Evolutionary conservation across 768 basidiomycete species (phyloP).

Genomic region (Phallus indusiatus): DNA sequence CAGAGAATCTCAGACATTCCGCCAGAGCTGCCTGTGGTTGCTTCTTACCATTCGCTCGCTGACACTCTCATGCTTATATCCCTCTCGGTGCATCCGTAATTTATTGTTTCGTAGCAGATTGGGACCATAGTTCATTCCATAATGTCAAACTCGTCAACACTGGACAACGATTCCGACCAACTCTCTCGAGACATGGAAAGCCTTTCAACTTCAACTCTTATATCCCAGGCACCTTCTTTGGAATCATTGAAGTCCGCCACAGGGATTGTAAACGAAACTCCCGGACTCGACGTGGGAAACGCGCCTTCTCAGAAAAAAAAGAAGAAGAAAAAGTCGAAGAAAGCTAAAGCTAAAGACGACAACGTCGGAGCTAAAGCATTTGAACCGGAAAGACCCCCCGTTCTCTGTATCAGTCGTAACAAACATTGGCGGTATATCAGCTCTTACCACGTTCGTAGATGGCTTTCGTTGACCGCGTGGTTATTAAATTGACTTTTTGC

Average conservation of each 20-base stretch:
- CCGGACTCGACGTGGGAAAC: background rate
- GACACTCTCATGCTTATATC: too few species aligned
- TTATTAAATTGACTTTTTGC: background rate
- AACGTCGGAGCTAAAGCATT: conserved; percentile 23
- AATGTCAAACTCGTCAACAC: too few species aligned
- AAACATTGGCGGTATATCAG: conserved; percentile 94
- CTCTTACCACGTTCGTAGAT: conserved; percentile 69
- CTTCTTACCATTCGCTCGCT: too few species aligned
- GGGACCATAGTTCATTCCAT: too few species aligned
- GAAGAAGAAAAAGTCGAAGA: conserved; percentile 49
- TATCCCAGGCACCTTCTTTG: background rate
- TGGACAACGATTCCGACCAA: too few species aligned
- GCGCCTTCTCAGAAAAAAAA: conserved; percentile 23
- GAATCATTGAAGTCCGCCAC: background rate
- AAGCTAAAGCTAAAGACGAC: conserved; percentile 38
- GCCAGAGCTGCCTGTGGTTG: too few species aligned
- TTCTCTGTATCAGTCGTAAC: conserved; percentile 82
- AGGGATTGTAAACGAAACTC: background rate
- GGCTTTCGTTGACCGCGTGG: conserved; percentile 4
- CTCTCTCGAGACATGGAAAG: background rate
- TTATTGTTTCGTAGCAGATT: too few species aligned
- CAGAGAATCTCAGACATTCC: too few species aligned
- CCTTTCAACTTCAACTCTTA: background rate
- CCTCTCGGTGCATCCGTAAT: too few species aligned
- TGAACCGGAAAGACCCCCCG: conserved; percentile 40